Percentiles rank a stretch among this genome's conserved stretches.
Evolutionary conservation across 2,329 filamentous ascomycete species (phyloP).

Genomic region (Mariannaea sp.): DNA sequence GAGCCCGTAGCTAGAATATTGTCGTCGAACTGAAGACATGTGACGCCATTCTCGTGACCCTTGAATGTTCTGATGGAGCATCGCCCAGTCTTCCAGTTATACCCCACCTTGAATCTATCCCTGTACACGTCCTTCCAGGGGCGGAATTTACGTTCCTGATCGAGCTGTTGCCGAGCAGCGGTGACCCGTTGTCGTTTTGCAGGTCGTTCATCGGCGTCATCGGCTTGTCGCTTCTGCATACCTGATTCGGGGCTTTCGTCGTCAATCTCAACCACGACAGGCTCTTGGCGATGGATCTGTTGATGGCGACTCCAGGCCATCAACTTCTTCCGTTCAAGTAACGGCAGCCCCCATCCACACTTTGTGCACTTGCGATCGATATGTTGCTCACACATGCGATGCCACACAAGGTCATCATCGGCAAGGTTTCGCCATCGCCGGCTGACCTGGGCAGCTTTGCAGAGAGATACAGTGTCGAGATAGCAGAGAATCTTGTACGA

Average conservation of each 20-base stretch:
- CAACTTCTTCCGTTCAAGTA: conserved; percentile 86
- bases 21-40: conserved; percentile 70
- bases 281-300: conserved; percentile 58
- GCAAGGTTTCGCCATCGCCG: conserved; percentile 84
- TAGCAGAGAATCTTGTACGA: conserved; percentile 92
- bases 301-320: conserved; percentile 87
- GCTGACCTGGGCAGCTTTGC: conserved; percentile 94
- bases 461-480: conserved; percentile 91
- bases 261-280: conserved; percentile 35
- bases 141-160: conserved; percentile 57
- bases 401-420: conserved; percentile 97
- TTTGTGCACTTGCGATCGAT: conserved; percentile 93
- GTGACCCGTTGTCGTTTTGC: conserved; percentile 43
- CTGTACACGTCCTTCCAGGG: conserved; percentile 98
- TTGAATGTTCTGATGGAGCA: conserved; percentile 84
- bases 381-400: conserved; percentile 97
- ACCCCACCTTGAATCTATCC: conserved; percentile 92
- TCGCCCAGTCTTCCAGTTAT: conserved; percentile 95
- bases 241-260: conserved; percentile 30
- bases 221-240: conserved; percentile 44
- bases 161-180: conserved; percentile 42
- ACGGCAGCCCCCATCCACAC: conserved; percentile 91
- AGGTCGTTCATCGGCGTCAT: conserved; percentile 37
- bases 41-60: conserved; percentile 79
- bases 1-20: conserved; percentile 91